Base-by-base conservation (phyloP, 208 protist genomes). In the Trypanosoma avium region DNA sequence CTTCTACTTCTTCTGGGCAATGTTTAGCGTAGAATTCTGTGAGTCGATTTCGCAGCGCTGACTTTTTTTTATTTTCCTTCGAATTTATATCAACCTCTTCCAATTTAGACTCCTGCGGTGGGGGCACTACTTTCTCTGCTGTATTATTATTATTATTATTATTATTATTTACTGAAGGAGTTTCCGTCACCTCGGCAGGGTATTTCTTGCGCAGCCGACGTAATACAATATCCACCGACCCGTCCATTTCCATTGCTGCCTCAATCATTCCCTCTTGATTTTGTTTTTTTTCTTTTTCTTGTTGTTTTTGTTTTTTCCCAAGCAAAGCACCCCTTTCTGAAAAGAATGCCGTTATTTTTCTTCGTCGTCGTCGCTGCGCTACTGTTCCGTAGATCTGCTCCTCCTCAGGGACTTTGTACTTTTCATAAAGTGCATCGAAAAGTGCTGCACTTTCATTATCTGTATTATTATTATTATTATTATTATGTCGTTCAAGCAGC, bases 341-440 rank as follows among this genome's bases (percentile, higher is more conserved):
- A 40, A 57, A 42, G 29, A 57, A 57, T 21, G 29, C 29, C 0
- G 52, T 26, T 21, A 57, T 19, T 21, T 43, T n/a, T 30, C 19
- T 57, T 22, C 52, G 52, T 2, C 52, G 52, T 4, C 15, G 10
- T 30, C 21, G 15, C 32, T 43, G 32, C 15, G 30, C 52, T 7
- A 4, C 17, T 3, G 8, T 67, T 10, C 36, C 49, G 29, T 57
- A 55, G 6, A 36, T 8, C 30, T 43, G 61, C 61, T 43, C 27
- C 24, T 33, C 46, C 29, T 21, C 13, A n/a, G 61, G 61, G 24
- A 67, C 12, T 10, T 21, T 32, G 61, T 60, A 67, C 61, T 67
- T 67, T 19, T 49, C 27, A 49, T 67, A 67, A 6, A 67, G 46
- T n/a, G 42, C 47, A 26, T 50, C 24, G 36, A 67, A 67, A 22